Base-by-base conservation (phyloP, 2,329 filamentous ascomycete species). In the Periconia digitata region DNA sequence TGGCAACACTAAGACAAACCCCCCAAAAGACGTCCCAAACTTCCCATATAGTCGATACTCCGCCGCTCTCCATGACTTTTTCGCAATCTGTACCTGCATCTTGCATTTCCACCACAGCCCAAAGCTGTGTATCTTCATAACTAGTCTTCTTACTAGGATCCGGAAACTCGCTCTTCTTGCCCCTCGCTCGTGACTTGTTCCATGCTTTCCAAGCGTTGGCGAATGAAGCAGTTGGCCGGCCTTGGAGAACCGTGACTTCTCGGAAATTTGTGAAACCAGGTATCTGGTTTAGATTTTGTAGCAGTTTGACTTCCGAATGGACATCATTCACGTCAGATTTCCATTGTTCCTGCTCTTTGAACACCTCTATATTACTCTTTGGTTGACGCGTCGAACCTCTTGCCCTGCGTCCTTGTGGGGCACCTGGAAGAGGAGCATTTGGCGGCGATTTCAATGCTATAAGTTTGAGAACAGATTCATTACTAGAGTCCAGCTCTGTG, bases 1-100 rank as follows among this genome's bases (percentile, higher is more conserved):
- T 80, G 15, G 80, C 83, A 8, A 86, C 68, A 2, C 81, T 79
- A 57, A 85, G 73, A 7, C 79, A 79, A n/a, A 85, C 81, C 15
- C 82, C 80, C 84, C 84, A 87, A 67, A 87, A 87, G 1, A 86
- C 77, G 60, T 86, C 84, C 72, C 82, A 85, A 2, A 80, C 74
- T 52, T 67, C 64, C 70, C 70, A 76, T 43, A 78, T 63, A 15
- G 63, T 63, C 29, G 66, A 60, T 20, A 73, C 55, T 36, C 71
- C 68, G 10, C 63, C 66, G 23, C 51, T 42, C 18, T 67, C 63
- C 61, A 71, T 65, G n/a, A 69, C 47, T 47, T 70, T 71, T 23
- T 67, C 64, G 29, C 85, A 70, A 56, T 85, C 82, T 17, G 71
- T 77, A 2, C 84, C 84, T 0, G 84, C 84, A 59, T 86, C 81